These are phyloP conservation scores for Hemerocallis citrina DNA, from an alignment of 106 monocot genomes.

Conservation along the genomic window DNA sequence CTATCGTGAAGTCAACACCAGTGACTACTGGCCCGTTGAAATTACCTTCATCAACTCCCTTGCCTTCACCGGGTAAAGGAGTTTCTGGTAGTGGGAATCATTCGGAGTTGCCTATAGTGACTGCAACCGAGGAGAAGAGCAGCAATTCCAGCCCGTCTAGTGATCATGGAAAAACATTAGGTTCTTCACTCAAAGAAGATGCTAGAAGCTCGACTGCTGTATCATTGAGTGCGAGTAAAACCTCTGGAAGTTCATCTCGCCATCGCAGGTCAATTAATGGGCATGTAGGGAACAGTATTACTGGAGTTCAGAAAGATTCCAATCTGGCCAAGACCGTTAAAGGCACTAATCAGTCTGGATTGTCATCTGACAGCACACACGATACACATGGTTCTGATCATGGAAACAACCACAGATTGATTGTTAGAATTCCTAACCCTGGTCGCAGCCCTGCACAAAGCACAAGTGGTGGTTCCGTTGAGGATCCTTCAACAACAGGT, in stretches of 20 bases:
- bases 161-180: conserved; percentile 42
- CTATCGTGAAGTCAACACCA: conserved; percentile 19
- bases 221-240: conserved; percentile 41
- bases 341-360: conserved; percentile 32
- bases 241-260: conserved; percentile 41
- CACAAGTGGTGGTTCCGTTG: conserved; percentile 30
- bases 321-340: conserved; percentile 49
- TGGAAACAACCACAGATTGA: conserved; percentile 61
- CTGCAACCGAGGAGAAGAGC: conserved; percentile 78
- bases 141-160: conserved; percentile 74
- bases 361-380: conserved; percentile 33
- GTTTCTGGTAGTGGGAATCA: conserved; percentile 20
- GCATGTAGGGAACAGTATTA: conserved; percentile 13
- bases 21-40: conserved; percentile 26
- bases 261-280: conserved; percentile 76
- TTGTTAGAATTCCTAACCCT: conserved; percentile 68
- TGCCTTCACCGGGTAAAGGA: conserved; percentile 25
- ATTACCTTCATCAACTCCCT: conserved; percentile 14
- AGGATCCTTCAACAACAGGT: conserved; percentile 35
- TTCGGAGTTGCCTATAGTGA: conserved; percentile 31
- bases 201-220: conserved; percentile 61
- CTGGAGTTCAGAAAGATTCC: conserved; percentile 43
- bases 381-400: conserved; percentile 42
- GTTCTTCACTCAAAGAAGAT: conserved; percentile 68
- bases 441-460: conserved; percentile 49